These are phyloP conservation scores for Apocynum venetum DNA, from an alignment of 257 asterid species.

Conservation along the genomic window DNA sequence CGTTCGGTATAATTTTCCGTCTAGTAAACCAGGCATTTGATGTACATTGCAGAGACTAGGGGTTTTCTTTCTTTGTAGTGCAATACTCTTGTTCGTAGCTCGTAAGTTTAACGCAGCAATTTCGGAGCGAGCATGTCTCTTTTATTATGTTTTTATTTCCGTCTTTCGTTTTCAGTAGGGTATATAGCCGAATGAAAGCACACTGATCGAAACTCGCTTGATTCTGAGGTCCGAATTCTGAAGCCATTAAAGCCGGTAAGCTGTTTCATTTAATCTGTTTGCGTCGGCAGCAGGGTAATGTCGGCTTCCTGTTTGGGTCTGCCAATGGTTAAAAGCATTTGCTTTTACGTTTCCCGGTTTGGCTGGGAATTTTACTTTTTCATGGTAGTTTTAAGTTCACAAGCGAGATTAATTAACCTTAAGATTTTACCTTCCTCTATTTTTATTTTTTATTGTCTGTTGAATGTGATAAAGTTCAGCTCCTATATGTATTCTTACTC, in stretches of 20 bases:
- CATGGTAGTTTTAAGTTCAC: not conserved
- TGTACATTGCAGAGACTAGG: not conserved
- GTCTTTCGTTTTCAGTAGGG: not conserved
- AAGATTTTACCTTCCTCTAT: not conserved
- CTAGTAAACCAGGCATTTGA: not conserved
- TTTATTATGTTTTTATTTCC: not conserved
- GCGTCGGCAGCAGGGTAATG: not conserved
- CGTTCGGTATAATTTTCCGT: not conserved
- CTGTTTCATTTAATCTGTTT: not conserved
- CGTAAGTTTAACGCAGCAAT: not conserved
- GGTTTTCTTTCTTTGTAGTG: not conserved
- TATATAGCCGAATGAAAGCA: not conserved
- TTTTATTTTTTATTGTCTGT: not conserved
- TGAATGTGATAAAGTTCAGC: not conserved
- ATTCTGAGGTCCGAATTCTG: not conserved
- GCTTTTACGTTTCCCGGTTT: not conserved
- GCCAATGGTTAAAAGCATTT: not conserved
- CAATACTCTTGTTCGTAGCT: not conserved
- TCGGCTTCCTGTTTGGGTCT: not conserved
- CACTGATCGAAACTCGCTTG: not conserved
- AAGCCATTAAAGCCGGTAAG: constrained; percentile 1
- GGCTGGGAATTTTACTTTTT: not conserved
- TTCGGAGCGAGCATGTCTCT: not conserved
- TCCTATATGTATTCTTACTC: not conserved
- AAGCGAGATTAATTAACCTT: not conserved